Evolutionary conservation across 116 monocot species (phyloP), one percentile per base, ranked within the genome.

Genomic region (Thalassia testudinum): DNA sequence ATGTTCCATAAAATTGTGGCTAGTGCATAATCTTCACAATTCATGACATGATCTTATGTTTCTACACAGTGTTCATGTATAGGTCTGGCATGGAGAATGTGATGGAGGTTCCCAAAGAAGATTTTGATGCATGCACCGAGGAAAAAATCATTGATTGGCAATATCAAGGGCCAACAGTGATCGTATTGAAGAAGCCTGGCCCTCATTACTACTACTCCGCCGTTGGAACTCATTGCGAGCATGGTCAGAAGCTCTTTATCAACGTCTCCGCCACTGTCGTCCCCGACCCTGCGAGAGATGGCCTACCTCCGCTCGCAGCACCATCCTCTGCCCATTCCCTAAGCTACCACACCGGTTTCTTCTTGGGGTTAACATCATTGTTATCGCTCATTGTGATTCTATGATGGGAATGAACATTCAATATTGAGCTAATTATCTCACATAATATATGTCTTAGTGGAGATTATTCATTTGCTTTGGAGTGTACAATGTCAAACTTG

Each of bases 211-310:
- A 64, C 65, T 78, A 68, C 65, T 70, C 65, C 37, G 70, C 62
- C 13, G 30, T 78, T 12, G 82, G 82, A 1, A 19, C 54, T 26
- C 74, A 78, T 60, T 83, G 82, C 29, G 82, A 83, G 68, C 47
- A 37, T 20, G 82, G 82, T 1, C 70, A 74, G 58, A 78, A 74
- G 61, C 67, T 82, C 4, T 37, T 34, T 53, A 65, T 82, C 64
- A 50, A 78, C 58, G 82, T 77, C 60, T 49, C 63, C 14, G 59
- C 63, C 25, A 45, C 66, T 13, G 27, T 65, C 21, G 63, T 43
- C 26, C 57, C 57, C 12, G 62, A 62, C 50, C 69, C 62, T 12
- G 56, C 50, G 17, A 37, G 57, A 12, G 70, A 63, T 10, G 70
- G 63, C 14, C 52, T 68, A 0, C 27, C 58, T 7, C 40, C 57